phyloP scores from a whole-genome alignment of 768 basidiomycete genomes.

The Podaxis sp. region DNA sequence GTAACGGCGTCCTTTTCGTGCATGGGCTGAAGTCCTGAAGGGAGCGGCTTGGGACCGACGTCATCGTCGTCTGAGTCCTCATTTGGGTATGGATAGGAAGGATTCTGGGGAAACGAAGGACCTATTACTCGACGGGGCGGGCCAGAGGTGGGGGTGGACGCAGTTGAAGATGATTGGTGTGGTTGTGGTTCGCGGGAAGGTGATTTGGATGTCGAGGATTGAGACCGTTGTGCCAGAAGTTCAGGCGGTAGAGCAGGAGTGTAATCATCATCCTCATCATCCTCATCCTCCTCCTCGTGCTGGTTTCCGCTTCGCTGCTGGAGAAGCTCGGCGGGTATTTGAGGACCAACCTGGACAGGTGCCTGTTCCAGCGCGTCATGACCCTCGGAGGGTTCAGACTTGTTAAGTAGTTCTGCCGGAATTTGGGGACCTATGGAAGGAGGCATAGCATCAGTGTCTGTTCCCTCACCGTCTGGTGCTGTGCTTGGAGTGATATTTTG shows the following conservation, averaged over 20 bases:
- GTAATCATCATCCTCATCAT: conserved; percentile 13
- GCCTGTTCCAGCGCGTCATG: neutral
- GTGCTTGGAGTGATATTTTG: neutral
- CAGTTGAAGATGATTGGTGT: neutral
- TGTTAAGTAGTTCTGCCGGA: conserved; percentile 1
- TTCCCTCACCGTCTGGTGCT: neutral
- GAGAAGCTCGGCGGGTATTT: neutral
- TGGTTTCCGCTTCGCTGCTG: neutral
- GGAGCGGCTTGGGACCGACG: conserved; percentile 80
- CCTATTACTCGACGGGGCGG: conserved; percentile 43
- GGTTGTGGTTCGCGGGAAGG: neutral
- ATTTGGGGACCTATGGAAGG: conserved; percentile 15
- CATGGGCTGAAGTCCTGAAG: conserved; percentile 37
- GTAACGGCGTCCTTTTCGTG: conserved; percentile 64
- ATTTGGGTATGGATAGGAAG: conserved; percentile 31
- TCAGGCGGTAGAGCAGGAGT: conserved; percentile 4
- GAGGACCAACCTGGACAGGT: neutral
- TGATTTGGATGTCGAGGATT: neutral
- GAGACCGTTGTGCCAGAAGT: conserved; percentile 9
- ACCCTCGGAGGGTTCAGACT: neutral
- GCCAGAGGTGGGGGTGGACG: neutral
- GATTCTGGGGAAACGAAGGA: conserved; percentile 49
- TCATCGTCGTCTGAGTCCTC: conserved; percentile 75
- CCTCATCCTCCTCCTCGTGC: neutral
- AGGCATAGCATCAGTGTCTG: neutral